Base-by-base conservation (phyloP, 208 protist genomes). In the Trypanosoma theileri region DNA sequence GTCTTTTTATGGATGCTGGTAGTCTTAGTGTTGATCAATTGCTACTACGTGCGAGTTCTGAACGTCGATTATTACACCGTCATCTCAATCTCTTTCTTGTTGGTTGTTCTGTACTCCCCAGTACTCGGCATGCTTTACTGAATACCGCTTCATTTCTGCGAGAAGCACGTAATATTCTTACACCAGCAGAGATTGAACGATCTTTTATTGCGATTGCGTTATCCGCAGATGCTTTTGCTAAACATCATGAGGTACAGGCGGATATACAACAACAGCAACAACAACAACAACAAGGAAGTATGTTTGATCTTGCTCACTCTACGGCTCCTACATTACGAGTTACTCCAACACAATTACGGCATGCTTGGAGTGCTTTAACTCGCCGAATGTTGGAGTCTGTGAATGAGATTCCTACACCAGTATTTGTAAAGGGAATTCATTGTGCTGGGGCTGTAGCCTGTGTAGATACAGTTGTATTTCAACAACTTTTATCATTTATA, bases 391-490 rank as follows among this genome's bases (percentile, higher is more conserved):
- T 81, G 31, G 50, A 68, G 44, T 65, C 73, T 21, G 67, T 48
- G 10, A 61, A 71, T 21, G 28, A 50, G 19, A 46, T 64, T 16
- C 68, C 59, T 16, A 50, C 57, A 13, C 31, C 4, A 24, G 48
- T 91, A 10, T 79, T 80, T 66, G 68, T 91, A 53, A 56, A 45
- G 21, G 79, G 77, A 48, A 53, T 93, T 41, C 45, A 80, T 51
- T 82, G 78, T 53, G 88, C 84, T 24, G 79, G 77, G 4, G 72
- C 59, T 3, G 59, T 89, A 8, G 79, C 73, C n/a, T 86, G 79
- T 44, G 79, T 80, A 7, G 84, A 89, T 55, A 82, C 84, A n/a
- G 35, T 64, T n/a, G 42, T 86, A 9, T 93, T 81, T 57, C 71
- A 69, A 22, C 84, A 86, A 65, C 65, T 93, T 24, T 51, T 93